Evolutionary conservation across 495 filamentous ascomycete species (phyloP).

Genomic region (Neurospora tetrasperma): DNA sequence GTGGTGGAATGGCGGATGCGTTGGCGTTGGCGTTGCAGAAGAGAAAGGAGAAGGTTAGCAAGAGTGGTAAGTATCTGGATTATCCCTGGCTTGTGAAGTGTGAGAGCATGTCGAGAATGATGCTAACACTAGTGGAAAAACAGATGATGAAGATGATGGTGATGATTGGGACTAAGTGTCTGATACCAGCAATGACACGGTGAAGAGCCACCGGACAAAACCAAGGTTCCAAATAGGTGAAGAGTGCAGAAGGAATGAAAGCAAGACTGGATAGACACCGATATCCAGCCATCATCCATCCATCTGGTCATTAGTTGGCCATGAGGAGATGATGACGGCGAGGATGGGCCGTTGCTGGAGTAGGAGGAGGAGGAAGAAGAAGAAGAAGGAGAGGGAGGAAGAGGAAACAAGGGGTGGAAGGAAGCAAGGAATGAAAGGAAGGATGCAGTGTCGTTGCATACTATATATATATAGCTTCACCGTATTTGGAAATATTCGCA

Average conservation of each 20-base stretch:
- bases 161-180: conserved; percentile 50
- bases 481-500: neutral
- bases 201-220: neutral
- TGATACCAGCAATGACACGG: neutral
- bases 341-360: neutral
- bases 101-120: conserved; percentile 19
- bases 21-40: conserved; percentile 65
- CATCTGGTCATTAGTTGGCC: neutral
- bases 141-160: conserved; percentile 72
- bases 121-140: neutral
- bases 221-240: neutral
- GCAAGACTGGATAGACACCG: neutral
- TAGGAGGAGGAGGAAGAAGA: neutral
- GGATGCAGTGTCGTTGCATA: neutral
- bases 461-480: neutral
- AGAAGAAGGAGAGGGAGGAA: neutral
- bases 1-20: conserved; percentile 66
- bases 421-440: too few relatives aligned
- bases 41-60: conserved; percentile 80
- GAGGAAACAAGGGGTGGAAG: too few relatives aligned
- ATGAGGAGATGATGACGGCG: neutral
- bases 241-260: neutral
- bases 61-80: conserved; percentile 63
- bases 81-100: neutral
- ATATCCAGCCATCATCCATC: neutral